Conservation (phyloP, 164 flowering plant genomes). For the Magnolia sinica region DNA sequence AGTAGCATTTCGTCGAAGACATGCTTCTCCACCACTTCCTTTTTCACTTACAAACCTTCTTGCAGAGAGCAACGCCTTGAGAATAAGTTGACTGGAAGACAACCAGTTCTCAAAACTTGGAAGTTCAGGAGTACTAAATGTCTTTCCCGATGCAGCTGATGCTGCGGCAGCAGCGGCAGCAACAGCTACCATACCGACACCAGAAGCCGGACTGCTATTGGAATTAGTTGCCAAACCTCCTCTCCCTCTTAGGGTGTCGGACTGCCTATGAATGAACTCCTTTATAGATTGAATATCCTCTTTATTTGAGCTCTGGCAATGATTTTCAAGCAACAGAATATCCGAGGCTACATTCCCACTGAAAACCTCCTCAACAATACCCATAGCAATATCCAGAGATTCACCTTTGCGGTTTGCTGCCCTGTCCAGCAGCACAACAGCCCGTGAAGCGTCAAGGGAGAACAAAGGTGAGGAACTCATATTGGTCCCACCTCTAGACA, state of each 20-base stretch:
- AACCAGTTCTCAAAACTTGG: constrained; percentile 74
- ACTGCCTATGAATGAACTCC: constrained; percentile 70
- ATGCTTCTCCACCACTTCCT: constrained; percentile 36
- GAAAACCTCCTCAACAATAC: constrained; percentile 69
- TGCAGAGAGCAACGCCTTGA: constrained; percentile 51
- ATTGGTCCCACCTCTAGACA: constrained; percentile 52
- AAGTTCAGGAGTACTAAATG: constrained; percentile 47
- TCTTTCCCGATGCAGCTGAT: constrained; percentile 72
- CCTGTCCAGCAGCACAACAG: constrained; percentile 65
- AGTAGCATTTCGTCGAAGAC: constrained; percentile 31
- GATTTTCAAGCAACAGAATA: constrained; percentile 68
- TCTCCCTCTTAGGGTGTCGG: constrained; percentile 77
- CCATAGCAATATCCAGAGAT: constrained; percentile 63
- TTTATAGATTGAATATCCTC: constrained; percentile 67
- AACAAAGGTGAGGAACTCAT: constrained; percentile 58
- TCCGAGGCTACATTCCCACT: constrained; percentile 63
- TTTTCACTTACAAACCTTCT: constrained; percentile 39
- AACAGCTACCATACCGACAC: constrained; percentile 89
- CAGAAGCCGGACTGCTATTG: constrained; percentile 68
- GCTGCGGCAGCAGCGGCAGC: constrained; percentile 94
- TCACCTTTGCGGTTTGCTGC: constrained; percentile 49
- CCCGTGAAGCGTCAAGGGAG: constrained; percentile 77
- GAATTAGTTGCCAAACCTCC: constrained; percentile 51
- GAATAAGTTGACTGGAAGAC: constrained; percentile 51
- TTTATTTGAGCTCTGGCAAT: constrained; percentile 42